phyloP scores from a whole-genome alignment of 176 grass and related monocot species.

The Hyparrhenia diplandra region DNA sequence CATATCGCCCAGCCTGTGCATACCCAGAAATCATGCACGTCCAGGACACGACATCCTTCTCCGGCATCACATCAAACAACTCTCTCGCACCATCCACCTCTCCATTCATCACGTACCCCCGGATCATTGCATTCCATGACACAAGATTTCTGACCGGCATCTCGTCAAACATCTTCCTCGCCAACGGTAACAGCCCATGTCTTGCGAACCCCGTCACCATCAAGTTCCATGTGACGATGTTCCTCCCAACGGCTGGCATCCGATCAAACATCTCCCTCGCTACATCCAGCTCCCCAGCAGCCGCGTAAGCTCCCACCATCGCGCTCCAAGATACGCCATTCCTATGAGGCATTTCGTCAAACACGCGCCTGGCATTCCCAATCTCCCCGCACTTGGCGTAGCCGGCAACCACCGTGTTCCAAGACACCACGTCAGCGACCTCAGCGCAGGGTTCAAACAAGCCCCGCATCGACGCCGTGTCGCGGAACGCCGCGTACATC shows the following conservation, averaged over 20 bases:
- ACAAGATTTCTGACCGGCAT: conserved; percentile 57
- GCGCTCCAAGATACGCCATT: conserved; percentile 69
- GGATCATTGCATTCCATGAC: conserved; percentile 66
- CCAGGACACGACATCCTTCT: conserved; percentile 62
- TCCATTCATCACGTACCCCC: conserved; percentile 44
- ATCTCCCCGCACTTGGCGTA: conserved; percentile 50
- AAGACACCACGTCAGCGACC: conserved; percentile 59
- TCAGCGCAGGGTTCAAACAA: conserved; percentile 42
- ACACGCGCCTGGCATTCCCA: conserved; percentile 28
- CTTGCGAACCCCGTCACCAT: conserved; percentile 53
- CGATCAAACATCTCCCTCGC: conserved; percentile 59
- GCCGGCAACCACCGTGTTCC: conserved; percentile 60
- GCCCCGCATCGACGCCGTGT: conserved; percentile 41
- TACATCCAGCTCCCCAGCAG: conserved; percentile 46
- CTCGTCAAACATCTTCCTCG: conserved; percentile 72
- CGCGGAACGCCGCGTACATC: conserved; percentile 57
- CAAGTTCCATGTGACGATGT: conserved; percentile 62
- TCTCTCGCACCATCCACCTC: conserved; percentile 38
- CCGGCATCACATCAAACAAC: conserved; percentile 54
- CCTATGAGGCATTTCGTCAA: conserved; percentile 53
- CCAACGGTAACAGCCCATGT: conserved; percentile 51
- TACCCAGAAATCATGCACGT: conserved; percentile 75
- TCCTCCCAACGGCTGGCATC: conserved; percentile 46
- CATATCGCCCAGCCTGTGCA: conserved; percentile 36
- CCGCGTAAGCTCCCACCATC: conserved; percentile 51